Percentiles rank a stretch among this genome's conserved stretches.
Conservation (phyloP, 495 filamentous ascomycete species). For the Xylaria cubensis region DNA sequence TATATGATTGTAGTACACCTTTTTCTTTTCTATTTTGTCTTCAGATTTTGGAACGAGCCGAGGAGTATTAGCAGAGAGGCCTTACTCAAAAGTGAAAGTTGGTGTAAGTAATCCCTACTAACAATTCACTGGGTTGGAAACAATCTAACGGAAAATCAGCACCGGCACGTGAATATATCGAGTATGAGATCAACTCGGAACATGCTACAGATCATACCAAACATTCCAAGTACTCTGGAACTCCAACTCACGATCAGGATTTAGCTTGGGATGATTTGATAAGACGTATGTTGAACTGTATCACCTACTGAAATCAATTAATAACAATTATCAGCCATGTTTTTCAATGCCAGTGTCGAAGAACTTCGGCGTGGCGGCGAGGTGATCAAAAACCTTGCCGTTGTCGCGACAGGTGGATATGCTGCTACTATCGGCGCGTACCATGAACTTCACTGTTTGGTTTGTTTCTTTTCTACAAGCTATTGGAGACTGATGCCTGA, state of each 20-base stretch:
- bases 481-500: not conserved
- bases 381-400: not conserved
- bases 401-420: conserved; percentile 9
- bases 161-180: conserved; percentile 19
- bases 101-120: conserved; percentile 2
- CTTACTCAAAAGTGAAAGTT: not conserved
- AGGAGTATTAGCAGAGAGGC: not conserved
- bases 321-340: not conserved
- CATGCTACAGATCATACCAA: conserved; percentile 21
- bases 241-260: conserved; percentile 17
- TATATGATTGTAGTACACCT: not conserved
- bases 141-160: conserved; percentile 9
- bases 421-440: conserved; percentile 20
- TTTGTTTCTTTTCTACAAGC: not conserved
- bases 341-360: not conserved
- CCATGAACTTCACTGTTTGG: conserved; percentile 27
- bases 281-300: not conserved
- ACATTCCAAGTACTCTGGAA: conserved; percentile 25
- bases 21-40: not conserved
- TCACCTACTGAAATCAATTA: not conserved
- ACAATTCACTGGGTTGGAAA: not conserved
- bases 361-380: not conserved
- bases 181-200: conserved; percentile 27
- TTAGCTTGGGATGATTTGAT: conserved; percentile 27
- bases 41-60: not conserved